phyloP scores from a whole-genome alignment of 139 green algal species.

The Chlorella sp. region DNA sequence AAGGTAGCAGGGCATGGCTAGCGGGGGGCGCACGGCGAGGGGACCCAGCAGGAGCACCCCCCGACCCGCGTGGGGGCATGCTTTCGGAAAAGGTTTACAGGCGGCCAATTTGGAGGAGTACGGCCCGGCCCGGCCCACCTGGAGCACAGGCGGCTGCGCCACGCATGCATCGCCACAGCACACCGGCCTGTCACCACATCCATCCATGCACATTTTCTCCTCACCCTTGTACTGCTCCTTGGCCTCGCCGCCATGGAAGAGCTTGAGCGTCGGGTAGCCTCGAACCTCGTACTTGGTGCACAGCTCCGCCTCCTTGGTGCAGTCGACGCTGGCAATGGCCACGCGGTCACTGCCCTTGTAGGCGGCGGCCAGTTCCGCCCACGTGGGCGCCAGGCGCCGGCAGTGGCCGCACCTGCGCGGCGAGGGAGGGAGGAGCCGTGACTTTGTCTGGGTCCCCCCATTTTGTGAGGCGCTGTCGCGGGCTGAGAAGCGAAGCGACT shows the following conservation, averaged over 20 bases:
- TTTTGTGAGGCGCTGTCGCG: not conserved
- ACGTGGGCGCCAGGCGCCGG: slow-evolving; percentile 36
- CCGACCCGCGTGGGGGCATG: not conserved
- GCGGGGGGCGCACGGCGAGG: not conserved
- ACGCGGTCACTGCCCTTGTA: slow-evolving; percentile 32
- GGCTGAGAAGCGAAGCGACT: no score
- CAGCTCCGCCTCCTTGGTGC: slow-evolving; percentile 31
- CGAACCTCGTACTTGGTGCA: slow-evolving; percentile 34
- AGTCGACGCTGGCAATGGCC: slow-evolving; percentile 35
- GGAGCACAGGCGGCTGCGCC: not conserved
- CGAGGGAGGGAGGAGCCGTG: not conserved
- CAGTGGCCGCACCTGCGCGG: slow-evolving; percentile 22
- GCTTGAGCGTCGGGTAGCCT: slow-evolving; percentile 40
- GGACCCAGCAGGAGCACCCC: not conserved
- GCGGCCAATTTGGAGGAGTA: not conserved
- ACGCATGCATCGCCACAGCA: not conserved
- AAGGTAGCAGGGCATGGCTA: not conserved
- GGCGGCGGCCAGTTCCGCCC: slow-evolving; percentile 24
- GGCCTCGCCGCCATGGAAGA: slow-evolving; percentile 22
- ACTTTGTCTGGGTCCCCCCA: not conserved
- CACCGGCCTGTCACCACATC: not conserved
- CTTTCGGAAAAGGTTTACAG: not conserved
- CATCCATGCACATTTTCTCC: slow-evolving; percentile 22
- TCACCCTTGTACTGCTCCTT: slow-evolving; percentile 26
- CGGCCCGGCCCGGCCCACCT: not conserved